Base-by-base conservation (phyloP, 2,329 filamentous ascomycete species). In the Xylaria sp. region DNA sequence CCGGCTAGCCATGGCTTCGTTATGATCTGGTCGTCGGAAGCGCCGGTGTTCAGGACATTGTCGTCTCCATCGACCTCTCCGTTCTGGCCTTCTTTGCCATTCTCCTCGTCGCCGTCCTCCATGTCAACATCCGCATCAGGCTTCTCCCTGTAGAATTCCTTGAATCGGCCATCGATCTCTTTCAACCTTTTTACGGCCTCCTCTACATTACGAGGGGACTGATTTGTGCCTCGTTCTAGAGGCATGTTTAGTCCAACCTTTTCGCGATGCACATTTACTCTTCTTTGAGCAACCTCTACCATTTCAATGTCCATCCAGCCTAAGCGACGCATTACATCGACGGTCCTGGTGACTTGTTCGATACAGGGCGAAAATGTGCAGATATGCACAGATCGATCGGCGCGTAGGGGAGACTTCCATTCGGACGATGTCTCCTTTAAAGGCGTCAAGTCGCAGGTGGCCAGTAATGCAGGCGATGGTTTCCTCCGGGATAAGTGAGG, bases 351-450 rank as follows among this genome's bases (percentile, higher is more conserved):
- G 19, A 95, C 93, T 77, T 99, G 94, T 75, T 99, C 94, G 65
- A 99, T 95, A 74, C 94, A 99, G 0, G 94, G 94, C 1, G 90
- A 95, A 76, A 99, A 99, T 0, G 92, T 95, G 78, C 94, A 99
- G 57, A 99, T 83, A 70, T 94, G 83, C 1, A 88, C 84, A 4
- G 88, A 82, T 48, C 83, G 81, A n/a, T 81, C 80, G 0, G 90
- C 86, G 66, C 94, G 87, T 9, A 97, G 80, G 0, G 84, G 80
- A 0, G 84, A 87, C 13, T 80, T 71, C 77, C 82, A 86, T 63
- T 67, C 46, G 59, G 66, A 53, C 1, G 61, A 64, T 8, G 64
- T 64, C 48, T 61, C 64, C 52, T 52, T 67, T 59, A 54, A 62
- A 13, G 62, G 63, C 39, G 62, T 57, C 37, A 67, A 34, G 16